These are phyloP conservation scores for Suillus decipiens DNA, from an alignment of 768 basidiomycete species.

Conservation along the genomic window DNA sequence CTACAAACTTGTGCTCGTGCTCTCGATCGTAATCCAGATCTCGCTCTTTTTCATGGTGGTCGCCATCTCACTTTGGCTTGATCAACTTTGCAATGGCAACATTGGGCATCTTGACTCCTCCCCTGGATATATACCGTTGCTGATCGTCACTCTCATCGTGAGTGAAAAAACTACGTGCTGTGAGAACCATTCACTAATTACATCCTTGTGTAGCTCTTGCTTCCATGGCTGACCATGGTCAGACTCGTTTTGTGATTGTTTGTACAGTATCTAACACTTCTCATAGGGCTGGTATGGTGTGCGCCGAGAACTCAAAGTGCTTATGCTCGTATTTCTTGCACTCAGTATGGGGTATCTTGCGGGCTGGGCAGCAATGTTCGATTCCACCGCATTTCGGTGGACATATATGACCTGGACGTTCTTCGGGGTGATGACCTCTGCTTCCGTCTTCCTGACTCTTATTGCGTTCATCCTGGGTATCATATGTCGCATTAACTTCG, in stretches of 20 bases:
- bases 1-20: constrained; percentile 69
- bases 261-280: constrained; percentile 4
- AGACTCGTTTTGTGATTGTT: constrained; percentile 16
- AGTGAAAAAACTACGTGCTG: constrained; percentile 28
- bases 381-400: constrained; percentile 73
- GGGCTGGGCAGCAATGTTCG: constrained; percentile 75
- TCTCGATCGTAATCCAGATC: constrained; percentile 77
- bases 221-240: constrained; percentile 71
- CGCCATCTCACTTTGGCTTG: constrained; percentile 74
- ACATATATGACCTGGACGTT: constrained; percentile 74
- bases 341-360: constrained; percentile 61
- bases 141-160: constrained; percentile 61
- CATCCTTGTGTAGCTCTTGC: constrained; percentile 46
- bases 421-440: constrained; percentile 62
- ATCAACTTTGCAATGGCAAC: constrained; percentile 68
- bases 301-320: constrained; percentile 60
- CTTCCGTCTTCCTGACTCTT: constrained; percentile 59
- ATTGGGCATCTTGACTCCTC: constrained; percentile 56
- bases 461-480: constrained; percentile 61
- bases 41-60: constrained; percentile 75
- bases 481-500: constrained; percentile 73
- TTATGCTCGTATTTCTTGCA: constrained; percentile 64
- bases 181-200: constrained; percentile 9
- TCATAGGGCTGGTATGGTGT: constrained; percentile 74
- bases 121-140: constrained; percentile 53